Evolutionary conservation across 2,329 filamentous ascomycete genomes (phyloP).

Genomic region (Aspergillus niger): DNA sequence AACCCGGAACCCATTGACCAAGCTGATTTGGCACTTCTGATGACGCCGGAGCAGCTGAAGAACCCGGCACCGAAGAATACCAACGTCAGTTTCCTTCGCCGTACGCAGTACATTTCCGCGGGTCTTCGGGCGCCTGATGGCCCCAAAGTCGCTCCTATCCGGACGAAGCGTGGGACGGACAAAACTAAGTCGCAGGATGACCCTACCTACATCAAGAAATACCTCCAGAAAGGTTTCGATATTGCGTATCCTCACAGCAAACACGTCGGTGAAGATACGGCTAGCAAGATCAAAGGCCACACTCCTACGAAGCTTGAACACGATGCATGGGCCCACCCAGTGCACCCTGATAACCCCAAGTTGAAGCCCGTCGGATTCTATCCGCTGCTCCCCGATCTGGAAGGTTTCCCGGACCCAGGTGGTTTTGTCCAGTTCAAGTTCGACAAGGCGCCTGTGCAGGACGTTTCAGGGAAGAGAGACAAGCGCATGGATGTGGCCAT

Average conservation of each 20-base stretch:
- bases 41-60: conserved; percentile 79
- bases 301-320: conserved; percentile 56
- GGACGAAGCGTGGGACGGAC: conserved; percentile 29
- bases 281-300: conserved; percentile 56
- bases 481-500: conserved; percentile 61
- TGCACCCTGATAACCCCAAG: conserved; percentile 60
- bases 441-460: conserved; percentile 58
- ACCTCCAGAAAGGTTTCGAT: conserved; percentile 65
- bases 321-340: conserved; percentile 61
- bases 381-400: conserved; percentile 62
- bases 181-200: conserved; percentile 54
- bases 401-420: conserved; percentile 60
- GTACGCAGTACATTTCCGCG: conserved; percentile 83
- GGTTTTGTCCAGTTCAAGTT: conserved; percentile 64
- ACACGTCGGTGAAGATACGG: conserved; percentile 59
- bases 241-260: conserved; percentile 64
- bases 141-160: conserved; percentile 28
- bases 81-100: conserved; percentile 87
- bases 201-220: conserved; percentile 61
- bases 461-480: conserved; percentile 54
- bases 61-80: conserved; percentile 76
- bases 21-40: conserved; percentile 79
- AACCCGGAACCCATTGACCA: conserved; percentile 73
- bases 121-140: conserved; percentile 38
- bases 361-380: conserved; percentile 62